Conservation (phyloP, 352 stramenopile genomes). For the Pythium rhizo-oryzae region DNA sequence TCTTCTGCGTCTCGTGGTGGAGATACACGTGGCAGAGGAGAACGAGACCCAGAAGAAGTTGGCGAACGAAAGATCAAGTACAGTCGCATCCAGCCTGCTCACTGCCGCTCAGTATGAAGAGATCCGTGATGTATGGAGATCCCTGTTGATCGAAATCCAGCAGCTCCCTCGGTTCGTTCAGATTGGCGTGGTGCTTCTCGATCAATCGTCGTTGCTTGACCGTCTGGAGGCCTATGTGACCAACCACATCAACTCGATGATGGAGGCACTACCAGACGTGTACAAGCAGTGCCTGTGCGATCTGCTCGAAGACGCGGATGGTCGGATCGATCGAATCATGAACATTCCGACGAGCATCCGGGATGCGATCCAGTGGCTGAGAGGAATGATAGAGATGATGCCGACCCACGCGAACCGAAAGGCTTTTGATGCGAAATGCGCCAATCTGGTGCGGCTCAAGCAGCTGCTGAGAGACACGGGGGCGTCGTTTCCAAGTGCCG, state of each 20-base stretch:
- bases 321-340: constrained; percentile 56
- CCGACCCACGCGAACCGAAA: constrained; percentile 49
- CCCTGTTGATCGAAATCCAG: constrained; percentile 43
- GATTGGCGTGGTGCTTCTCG: constrained; percentile 54
- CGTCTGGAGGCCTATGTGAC: constrained; percentile 39
- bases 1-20: constrained; percentile 11
- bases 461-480: constrained; percentile 39
- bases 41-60: constrained; percentile 23
- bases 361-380: constrained; percentile 53
- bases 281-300: constrained; percentile 54
- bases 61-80: constrained; percentile 17
- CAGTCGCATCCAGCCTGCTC: constrained; percentile 5
- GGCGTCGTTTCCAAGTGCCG: not conserved
- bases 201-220: constrained; percentile 45
- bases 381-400: constrained; percentile 59
- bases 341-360: constrained; percentile 59
- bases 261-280: constrained; percentile 45
- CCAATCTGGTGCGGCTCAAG: constrained; percentile 52
- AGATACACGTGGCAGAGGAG: constrained; percentile 20
- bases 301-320: constrained; percentile 55
- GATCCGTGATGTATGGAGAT: constrained; percentile 40
- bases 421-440: constrained; percentile 52
- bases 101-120: constrained; percentile 44
- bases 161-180: constrained; percentile 39
- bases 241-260: constrained; percentile 40